These are phyloP conservation scores for Colletotrichum simmondsii DNA, from an alignment of 2,329 filamentous ascomycete genomes.

Conservation along the genomic window DNA sequence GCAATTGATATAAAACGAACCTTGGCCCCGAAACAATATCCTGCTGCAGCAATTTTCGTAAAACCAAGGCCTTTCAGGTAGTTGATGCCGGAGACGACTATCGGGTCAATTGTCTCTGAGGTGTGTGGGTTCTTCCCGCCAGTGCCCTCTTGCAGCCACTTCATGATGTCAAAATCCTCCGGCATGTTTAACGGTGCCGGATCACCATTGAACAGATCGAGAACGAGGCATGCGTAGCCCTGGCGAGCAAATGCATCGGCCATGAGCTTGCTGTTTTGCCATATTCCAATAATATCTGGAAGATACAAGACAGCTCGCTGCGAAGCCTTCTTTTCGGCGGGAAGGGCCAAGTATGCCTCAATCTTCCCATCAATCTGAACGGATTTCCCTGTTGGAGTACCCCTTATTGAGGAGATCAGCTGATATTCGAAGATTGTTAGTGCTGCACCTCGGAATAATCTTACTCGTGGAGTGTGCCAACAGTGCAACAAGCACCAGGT, in stretches of 20 bases:
- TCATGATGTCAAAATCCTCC: background rate
- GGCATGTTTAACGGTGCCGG: background rate
- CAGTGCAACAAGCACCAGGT: background rate
- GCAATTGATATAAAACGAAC: background rate
- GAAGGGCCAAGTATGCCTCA: background rate
- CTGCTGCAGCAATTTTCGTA: background rate
- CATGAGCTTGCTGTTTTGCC: slow-evolving; percentile 10
- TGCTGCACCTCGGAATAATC: background rate
- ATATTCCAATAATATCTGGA: background rate
- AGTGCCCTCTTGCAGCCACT: background rate
- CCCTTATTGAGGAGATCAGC: background rate
- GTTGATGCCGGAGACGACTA: background rate
- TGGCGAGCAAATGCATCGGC: background rate
- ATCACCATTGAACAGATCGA: background rate
- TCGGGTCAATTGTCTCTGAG: background rate
- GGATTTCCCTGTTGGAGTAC: background rate
- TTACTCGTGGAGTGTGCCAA: background rate
- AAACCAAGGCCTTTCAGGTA: background rate
- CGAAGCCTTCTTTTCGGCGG: background rate
- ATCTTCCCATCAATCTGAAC: background rate
- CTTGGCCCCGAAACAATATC: background rate
- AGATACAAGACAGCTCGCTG: background rate
- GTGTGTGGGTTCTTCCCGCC: background rate
- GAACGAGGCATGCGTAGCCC: background rate
- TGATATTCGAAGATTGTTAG: background rate